Percentiles rank a stretch among this genome's conserved stretches.
Conservation (phyloP, 2,329 filamentous ascomycete genomes). For the Fusarium scirpi region DNA sequence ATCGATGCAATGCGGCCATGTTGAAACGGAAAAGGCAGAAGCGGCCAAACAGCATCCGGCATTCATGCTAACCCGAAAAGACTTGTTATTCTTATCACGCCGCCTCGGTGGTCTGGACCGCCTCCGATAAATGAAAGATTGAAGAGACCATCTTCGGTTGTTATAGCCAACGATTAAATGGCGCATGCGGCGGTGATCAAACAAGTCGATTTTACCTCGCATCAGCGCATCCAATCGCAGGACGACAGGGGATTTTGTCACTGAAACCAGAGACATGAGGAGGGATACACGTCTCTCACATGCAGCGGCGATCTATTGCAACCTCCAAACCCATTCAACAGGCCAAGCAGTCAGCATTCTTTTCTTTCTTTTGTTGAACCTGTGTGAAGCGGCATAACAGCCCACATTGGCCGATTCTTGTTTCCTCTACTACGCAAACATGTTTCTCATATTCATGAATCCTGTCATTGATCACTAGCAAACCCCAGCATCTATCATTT, state of each 20-base stretch:
- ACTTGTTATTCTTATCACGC: not conserved
- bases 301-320: constrained; percentile 29
- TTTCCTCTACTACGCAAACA: not conserved
- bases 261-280: constrained; percentile 22
- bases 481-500: not conserved
- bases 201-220: constrained; percentile 24
- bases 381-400: not conserved
- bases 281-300: constrained; percentile 23
- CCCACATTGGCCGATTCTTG: not conserved
- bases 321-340: not conserved
- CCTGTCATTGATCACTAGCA: too few species aligned
- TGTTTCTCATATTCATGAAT: not conserved
- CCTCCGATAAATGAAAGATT: constrained; percentile 3
- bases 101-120: constrained; percentile 5
- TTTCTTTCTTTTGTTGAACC: constrained; percentile 13
- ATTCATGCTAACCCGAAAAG: not conserved
- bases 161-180: constrained; percentile 25
- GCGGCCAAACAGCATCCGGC: not conserved
- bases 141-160: constrained; percentile 14
- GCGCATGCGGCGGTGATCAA: constrained; percentile 34
- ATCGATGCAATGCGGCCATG: not conserved
- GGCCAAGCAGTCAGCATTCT: constrained; percentile 9
- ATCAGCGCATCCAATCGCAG: constrained; percentile 27
- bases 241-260: constrained; percentile 3
- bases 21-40: not conserved